Evolutionary conservation across 202 grass and related monocot genomes (phyloP), one percentile per base, ranked within the genome.

Genomic region (Setaria viridis): DNA sequence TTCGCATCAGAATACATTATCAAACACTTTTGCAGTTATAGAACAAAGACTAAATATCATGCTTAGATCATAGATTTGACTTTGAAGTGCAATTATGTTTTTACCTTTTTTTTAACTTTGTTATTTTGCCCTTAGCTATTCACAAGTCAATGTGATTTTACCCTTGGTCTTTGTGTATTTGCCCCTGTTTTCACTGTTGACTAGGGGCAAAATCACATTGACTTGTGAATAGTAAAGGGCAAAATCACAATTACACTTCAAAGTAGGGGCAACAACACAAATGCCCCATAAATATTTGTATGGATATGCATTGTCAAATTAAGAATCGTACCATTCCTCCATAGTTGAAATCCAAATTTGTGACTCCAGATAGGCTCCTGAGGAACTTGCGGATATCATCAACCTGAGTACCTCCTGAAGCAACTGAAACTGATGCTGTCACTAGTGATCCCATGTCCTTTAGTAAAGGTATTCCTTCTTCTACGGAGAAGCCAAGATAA

Each of bases 371-470:
- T 34, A 82, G 39, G 67, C 10, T 8, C 15, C 2, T 34, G 80
- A 72, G 67, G 9, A 82, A 47, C 25, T 60, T 80, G 15, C 1
- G 0, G 54, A 82, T 71, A 13, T 47, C 80, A 59, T 47, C 54
- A 50, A 53, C 41, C 13, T 41, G 2, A 60, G 17, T 11, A 76
- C 1, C 0, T 49, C 0, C 0, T 6, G 25, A 32, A 35, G 3
- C 0, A 57, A 72, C n/a, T 72, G 6, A 33, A 60, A n/a, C 9
- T 15, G 13, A 80, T 17, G 76, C 76, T 72, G 53, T 48, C 80
- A 14, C 67, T 19, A 62, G 67, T 9, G 67, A 82, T 48, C 33
- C 16, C 54, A 82, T 62, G 54, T 72, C 21, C 9, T 47, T 71
- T 3, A 71, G 53, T 7, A 71, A 45, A 20, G 67, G 66, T 59